Percentiles rank a stretch among this genome's conserved stretches.
phyloP scores from a whole-genome alignment of 78 protist genomes.

The Goniomonas avonlea region DNA sequence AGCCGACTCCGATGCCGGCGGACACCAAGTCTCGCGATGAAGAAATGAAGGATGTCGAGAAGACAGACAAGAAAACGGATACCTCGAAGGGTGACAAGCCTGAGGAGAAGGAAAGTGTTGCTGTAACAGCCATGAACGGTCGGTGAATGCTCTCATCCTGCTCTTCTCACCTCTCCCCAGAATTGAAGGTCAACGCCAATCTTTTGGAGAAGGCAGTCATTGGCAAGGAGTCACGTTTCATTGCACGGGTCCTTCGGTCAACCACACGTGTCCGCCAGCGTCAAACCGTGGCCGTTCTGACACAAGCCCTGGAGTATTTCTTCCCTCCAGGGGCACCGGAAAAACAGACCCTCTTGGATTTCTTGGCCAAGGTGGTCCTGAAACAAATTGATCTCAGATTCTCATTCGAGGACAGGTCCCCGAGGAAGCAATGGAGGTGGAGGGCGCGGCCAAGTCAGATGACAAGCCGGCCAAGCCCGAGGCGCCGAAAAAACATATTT shows the following conservation, averaged over 20 bases:
- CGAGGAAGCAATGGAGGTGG: neutral
- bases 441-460: neutral
- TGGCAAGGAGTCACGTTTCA: slow-evolving; percentile 45
- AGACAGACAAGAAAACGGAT: no score
- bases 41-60: no score
- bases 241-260: slow-evolving; percentile 53
- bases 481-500: neutral
- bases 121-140: no score
- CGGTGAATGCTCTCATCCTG: no score
- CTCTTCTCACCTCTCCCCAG: no score
- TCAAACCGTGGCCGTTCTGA: slow-evolving; percentile 24
- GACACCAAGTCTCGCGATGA: no score
- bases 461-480: neutral
- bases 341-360: no score
- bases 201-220: slow-evolving; percentile 44
- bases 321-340: no score
- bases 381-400: no score
- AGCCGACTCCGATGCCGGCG: no score
- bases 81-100: no score
- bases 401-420: neutral
- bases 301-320: slow-evolving; percentile 4
- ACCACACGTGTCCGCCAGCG: slow-evolving; percentile 10
- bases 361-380: neutral
- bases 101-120: no score
- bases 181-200: slow-evolving; percentile 8